These are phyloP conservation scores for Triangularia verruculosa DNA, from an alignment of 2,329 filamentous ascomycete species.

Conservation along the genomic window DNA sequence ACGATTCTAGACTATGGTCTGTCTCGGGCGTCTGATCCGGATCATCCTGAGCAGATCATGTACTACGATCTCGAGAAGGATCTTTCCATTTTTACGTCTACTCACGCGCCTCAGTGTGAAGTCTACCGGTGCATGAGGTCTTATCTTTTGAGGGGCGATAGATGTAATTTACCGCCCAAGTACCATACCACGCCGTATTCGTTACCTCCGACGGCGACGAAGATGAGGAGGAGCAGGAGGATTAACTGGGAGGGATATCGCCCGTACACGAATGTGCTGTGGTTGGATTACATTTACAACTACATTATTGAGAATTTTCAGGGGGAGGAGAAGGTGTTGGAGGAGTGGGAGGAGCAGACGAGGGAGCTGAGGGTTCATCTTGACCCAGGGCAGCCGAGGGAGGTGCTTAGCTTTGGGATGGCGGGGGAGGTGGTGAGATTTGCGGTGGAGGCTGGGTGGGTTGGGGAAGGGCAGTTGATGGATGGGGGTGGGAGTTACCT, in stretches of 20 bases:
- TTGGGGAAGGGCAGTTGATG: slow-evolving; percentile 50
- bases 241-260: slow-evolving; percentile 54
- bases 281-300: slow-evolving; percentile 60
- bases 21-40: slow-evolving; percentile 48
- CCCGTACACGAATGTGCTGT: slow-evolving; percentile 64
- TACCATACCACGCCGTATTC: slow-evolving; percentile 46
- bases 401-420: slow-evolving; percentile 50
- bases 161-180: slow-evolving; percentile 46
- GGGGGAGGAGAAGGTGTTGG: slow-evolving; percentile 46
- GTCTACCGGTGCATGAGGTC: slow-evolving; percentile 63
- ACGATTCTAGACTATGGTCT: slow-evolving; percentile 65
- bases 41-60: slow-evolving; percentile 14
- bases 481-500: slow-evolving; percentile 18
- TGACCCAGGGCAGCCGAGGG: slow-evolving; percentile 47
- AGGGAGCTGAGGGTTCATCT: slow-evolving; percentile 54
- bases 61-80: slow-evolving; percentile 58
- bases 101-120: slow-evolving; percentile 57
- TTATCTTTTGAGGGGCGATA: slow-evolving; percentile 51
- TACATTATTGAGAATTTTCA: slow-evolving; percentile 49
- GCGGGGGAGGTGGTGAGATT: slow-evolving; percentile 57
- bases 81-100: slow-evolving; percentile 57
- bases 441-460: slow-evolving; percentile 57
- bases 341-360: slow-evolving; percentile 46
- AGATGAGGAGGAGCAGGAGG: slow-evolving; percentile 23
- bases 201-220: slow-evolving; percentile 39